Conservation (phyloP, 805 yeast genomes). For the Yamadazyma insecticola region DNA sequence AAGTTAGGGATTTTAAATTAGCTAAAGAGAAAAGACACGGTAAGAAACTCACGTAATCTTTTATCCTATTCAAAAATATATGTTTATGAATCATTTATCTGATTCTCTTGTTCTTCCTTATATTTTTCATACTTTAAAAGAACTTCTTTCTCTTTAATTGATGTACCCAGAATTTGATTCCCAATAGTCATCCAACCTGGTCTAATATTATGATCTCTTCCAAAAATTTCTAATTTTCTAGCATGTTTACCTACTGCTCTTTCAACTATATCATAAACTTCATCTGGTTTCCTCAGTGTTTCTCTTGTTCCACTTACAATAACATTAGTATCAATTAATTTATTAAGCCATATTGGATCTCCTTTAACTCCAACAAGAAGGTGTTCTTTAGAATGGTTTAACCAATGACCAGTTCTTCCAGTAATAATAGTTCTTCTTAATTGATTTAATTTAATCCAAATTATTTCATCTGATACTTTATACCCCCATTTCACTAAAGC, state of each 20-base stretch:
- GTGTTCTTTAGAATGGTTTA: conserved; percentile 92
- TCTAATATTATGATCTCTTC: conserved; percentile 78
- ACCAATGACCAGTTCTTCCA: conserved; percentile 96
- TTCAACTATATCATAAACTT: conserved; percentile 78
- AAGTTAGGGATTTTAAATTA: conserved; percentile 6
- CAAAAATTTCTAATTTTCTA: conserved; percentile 83
- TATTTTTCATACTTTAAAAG: conserved; percentile 32
- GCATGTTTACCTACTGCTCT: conserved; percentile 74
- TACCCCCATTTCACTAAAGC: conserved; percentile 84
- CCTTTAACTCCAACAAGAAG: conserved; percentile 84
- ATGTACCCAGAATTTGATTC: conserved; percentile 62
- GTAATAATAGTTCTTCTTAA: conserved; percentile 85
- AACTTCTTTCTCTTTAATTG: conserved; percentile 57
- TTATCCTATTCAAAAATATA: not conserved
- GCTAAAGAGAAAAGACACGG: not conserved
- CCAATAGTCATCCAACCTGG: conserved; percentile 93
- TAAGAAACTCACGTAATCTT: too few species aligned
- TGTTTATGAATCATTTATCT: conserved; percentile 1
- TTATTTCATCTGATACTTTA: conserved; percentile 65
- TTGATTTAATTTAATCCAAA: conserved; percentile 92
- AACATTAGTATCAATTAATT: conserved; percentile 65
- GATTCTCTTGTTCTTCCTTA: conserved; percentile 5
- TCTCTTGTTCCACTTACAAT: conserved; percentile 83
- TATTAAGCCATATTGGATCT: conserved; percentile 63
- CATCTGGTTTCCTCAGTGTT: conserved; percentile 89